Evolutionary conservation across 768 basidiomycete species (phyloP).

Genomic region (Saitozyma sp.): DNA sequence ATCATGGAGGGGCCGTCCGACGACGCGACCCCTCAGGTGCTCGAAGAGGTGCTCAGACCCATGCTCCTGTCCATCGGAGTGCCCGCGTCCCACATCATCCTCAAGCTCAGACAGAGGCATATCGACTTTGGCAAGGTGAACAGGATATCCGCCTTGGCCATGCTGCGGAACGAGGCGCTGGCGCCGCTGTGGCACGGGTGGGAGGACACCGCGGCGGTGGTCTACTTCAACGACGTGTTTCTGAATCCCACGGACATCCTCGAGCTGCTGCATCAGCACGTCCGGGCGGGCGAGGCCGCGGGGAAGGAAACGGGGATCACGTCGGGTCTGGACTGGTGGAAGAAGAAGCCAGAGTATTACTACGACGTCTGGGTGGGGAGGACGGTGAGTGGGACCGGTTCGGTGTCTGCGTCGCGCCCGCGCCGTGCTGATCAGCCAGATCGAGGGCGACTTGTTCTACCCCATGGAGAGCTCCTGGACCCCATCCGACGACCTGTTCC

Average conservation of each 20-base stretch:
- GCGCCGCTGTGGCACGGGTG: conserved; percentile 32
- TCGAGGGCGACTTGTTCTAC: conserved; percentile 48
- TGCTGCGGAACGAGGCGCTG: conserved; percentile 44
- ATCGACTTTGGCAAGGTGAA: conserved; percentile 44
- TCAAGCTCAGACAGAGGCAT: conserved; percentile 32
- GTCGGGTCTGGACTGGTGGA: conserved; percentile 50
- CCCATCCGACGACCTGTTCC: conserved; percentile 44
- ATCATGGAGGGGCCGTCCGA: conserved; percentile 50
- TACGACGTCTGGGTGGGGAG: conserved; percentile 52
- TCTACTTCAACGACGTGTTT: conserved; percentile 50
- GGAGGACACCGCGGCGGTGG: conserved; percentile 28
- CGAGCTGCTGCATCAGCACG: conserved; percentile 49
- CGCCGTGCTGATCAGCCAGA: conserved; percentile 6
- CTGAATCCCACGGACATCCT: conserved; percentile 41
- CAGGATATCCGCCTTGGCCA: conserved; percentile 46
- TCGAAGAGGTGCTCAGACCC: conserved; percentile 35
- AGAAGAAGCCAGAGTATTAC: conserved; percentile 44
- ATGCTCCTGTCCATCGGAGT: conserved; percentile 34
- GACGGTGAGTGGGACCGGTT: conserved; percentile 33
- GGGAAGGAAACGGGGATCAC: conserved; percentile 40
- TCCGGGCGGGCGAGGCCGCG: conserved; percentile 16
- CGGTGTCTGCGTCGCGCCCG: neutral
- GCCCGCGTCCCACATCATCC: conserved; percentile 22
- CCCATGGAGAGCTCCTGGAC: conserved; percentile 46
- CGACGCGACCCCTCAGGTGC: conserved; percentile 40